Evolutionary conservation across 345 rosid species (phyloP).

Genomic region (Xanthoceras sorbifolium): DNA sequence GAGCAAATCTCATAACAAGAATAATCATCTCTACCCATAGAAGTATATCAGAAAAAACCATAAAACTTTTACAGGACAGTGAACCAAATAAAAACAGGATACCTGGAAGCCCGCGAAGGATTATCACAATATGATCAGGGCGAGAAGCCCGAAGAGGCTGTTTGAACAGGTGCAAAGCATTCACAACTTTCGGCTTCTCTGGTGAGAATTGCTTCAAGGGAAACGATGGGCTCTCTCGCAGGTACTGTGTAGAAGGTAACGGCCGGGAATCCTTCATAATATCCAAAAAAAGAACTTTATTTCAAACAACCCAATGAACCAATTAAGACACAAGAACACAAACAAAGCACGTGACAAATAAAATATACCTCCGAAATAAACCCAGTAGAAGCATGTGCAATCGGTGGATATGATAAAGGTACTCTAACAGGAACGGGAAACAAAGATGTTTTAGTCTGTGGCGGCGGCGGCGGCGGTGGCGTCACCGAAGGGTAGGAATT

Average conservation of each 20-base stretch:
- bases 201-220: conserved; percentile 40
- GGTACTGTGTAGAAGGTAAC: conserved; percentile 35
- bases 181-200: conserved; percentile 55
- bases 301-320: background rate
- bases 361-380: conserved; percentile 35
- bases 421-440: conserved; percentile 47
- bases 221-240: conserved; percentile 31
- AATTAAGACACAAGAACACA: conserved; percentile 1
- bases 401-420: conserved; percentile 31
- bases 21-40: background rate
- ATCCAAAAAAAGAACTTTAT: conserved; percentile 2
- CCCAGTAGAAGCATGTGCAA: conserved; percentile 27
- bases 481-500: conserved; percentile 24
- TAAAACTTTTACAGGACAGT: background rate
- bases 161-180: conserved; percentile 72
- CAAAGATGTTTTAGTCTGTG: conserved; percentile 36
- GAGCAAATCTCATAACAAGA: too few species aligned
- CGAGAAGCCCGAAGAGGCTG: conserved; percentile 65
- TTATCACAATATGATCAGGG: conserved; percentile 84
- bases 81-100: conserved; percentile 6
- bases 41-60: too few species aligned
- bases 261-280: conserved; percentile 35
- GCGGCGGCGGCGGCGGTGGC: conserved; percentile 26
- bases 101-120: conserved; percentile 97
- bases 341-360: conserved; percentile 1